Evolutionary conservation across 306 rosid species (phyloP), one percentile per base, ranked within the genome.

Genomic region (Acacia crassicarpa): DNA sequence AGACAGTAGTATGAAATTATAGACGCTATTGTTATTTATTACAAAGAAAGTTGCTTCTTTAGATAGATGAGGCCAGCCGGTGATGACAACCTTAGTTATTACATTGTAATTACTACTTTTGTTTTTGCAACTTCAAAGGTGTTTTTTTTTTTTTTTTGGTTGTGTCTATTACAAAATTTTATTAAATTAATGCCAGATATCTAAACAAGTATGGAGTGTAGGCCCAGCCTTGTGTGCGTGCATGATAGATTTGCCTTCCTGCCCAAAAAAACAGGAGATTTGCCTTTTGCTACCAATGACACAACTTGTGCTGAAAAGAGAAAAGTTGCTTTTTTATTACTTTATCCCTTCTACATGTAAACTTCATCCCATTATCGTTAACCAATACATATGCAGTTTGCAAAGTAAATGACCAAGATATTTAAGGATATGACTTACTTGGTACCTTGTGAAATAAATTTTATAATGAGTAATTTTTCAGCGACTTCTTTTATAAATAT

Each of bases 41-140:
- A 30, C 11, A 56, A 56, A 73, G 17, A 77, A 65, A 72, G 40
- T 66, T 72, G 69, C 74, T 67, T 81, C 59, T 68, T 70, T 56
- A 41, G 27, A 6, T 23, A 41, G 27, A 40, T 40, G 48, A 63
- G 59, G 69, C 27, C 62, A 81, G 32, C 77, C 72, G 73, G 73
- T 12, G 67, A 48, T 71, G 67, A 81, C 82, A 80, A 30, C 67
- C 63, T 63, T 72, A 77, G 67, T n/a, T 71, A 62, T 43, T 70
- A 81, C 63, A 22, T 53, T 45, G 40, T 78, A 83, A 68, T n/a
- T n/a, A n/a, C 81, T 4, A 85, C 85, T 68, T 27, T 41, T 41
- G 44, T 41, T 6, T 4, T 30, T 41, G 49, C 23, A 41, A 43
- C 13, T 43, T 5, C 0, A 22, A 70, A n/a, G 19, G 19, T 43